Evolutionary conservation across 2,329 filamentous ascomycete genomes (phyloP).

Genomic region (Epicoccum sorghinum): DNA sequence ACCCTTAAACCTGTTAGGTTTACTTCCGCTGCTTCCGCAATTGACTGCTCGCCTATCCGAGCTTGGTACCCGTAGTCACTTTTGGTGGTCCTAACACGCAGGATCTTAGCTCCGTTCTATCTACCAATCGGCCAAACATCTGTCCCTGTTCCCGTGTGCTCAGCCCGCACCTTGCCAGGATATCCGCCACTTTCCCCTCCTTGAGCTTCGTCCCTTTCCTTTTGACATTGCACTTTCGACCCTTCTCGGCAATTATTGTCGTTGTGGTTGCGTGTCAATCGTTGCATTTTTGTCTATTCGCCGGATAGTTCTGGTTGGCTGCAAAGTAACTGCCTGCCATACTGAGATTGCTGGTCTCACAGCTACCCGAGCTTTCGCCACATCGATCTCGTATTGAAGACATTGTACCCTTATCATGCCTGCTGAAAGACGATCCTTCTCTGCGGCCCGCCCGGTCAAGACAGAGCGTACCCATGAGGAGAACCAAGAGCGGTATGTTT

Average conservation of each 20-base stretch:
- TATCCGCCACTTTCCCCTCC: constrained; percentile 35
- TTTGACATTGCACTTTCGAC: not conserved
- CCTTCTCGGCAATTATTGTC: not conserved
- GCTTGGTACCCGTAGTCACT: constrained; percentile 22
- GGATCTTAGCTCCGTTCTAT: constrained; percentile 25
- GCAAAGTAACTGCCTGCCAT: not conserved
- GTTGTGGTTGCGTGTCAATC: not conserved
- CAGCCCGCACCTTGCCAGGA: constrained; percentile 24
- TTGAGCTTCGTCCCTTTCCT: constrained; percentile 6
- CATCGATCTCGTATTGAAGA: not conserved
- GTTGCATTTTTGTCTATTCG: not conserved
- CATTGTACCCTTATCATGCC: constrained; percentile 41
- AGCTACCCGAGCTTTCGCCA: constrained; percentile 13
- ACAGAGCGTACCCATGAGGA: constrained; percentile 79
- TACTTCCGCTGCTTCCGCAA: constrained; percentile 12
- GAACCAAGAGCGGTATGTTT: constrained; percentile 71
- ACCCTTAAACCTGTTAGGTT: not conserved
- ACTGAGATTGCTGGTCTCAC: not conserved
- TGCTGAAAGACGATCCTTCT: constrained; percentile 45
- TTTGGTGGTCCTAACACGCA: constrained; percentile 26
- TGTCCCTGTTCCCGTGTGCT: constrained; percentile 28
- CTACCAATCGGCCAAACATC: constrained; percentile 33
- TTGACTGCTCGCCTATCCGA: constrained; percentile 27
- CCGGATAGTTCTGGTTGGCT: not conserved
- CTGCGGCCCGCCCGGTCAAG: constrained; percentile 56